Base-by-base conservation (phyloP, 441 rosid genomes). In the Erodium texanum region DNA sequence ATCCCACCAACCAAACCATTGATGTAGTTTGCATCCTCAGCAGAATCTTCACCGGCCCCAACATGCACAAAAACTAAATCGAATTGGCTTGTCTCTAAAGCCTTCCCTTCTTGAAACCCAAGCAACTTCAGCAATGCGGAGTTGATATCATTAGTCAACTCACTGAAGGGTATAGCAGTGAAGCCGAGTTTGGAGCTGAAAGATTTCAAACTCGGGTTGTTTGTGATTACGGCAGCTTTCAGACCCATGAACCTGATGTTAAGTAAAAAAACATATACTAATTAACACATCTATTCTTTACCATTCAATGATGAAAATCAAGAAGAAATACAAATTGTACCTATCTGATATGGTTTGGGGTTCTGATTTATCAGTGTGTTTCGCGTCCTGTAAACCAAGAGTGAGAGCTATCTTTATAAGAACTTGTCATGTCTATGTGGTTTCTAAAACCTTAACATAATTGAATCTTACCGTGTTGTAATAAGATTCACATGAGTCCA, bases 211-310 rank as follows among this genome's bases (percentile, higher is more conserved):
- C 69, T 62, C 18, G 81, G 72, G 71, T 70, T 78, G 67, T 81
- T 82, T 0, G 92, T 87, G 32, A 91, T 70, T 34, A 88, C 24
- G 70, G 95, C 90, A 76, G 88, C 87, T 82, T 73, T 91, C 85
- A 93, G 72, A 70, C 91, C 95, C 95, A 84, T 84, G 73, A 89
- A 90, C 82, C 97, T 93, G 77, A 70, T 66, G 48, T 16, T 32
- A 16, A 64, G 63, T 50, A 52, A 65, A 22, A 59, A 66, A 76
- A 15, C 67, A 68, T 41, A 61, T 1, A 48, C 16, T 12, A 20
- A 24, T 14, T 66, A 43, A 1, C 45, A 29, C 24, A 19, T 20
- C 65, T 24, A 59, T 56, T 34, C 65, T 66, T 59, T 0, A 64
- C 32, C 23, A 66, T 65, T 41, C n/a, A 22, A 54, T 1, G 59